Evolutionary conservation across 306 rosid genomes (phyloP).

Genomic region (Biancaea sappan): DNA sequence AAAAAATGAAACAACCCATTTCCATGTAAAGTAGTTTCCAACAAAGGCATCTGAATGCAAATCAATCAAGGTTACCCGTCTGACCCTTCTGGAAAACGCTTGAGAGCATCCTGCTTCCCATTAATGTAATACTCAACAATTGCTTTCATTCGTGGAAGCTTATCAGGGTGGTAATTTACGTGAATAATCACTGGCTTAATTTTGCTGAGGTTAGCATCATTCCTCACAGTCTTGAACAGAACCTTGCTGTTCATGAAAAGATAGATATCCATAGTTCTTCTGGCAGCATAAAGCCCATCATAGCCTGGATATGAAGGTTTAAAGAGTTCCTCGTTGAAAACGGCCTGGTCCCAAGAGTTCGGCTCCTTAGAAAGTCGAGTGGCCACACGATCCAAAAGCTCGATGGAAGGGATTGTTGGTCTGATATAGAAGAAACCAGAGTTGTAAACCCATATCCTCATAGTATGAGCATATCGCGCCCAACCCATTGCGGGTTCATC

Average conservation of each 20-base stretch:
- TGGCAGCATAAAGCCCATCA: constrained; percentile 11
- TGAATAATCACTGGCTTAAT: constrained; percentile 8
- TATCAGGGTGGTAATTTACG: constrained; percentile 4
- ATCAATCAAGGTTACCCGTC: neutral
- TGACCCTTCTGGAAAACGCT: neutral
- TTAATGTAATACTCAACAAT: neutral
- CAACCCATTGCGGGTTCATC: constrained; percentile 13
- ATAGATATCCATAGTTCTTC: constrained; percentile 3
- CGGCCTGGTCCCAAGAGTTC: constrained; percentile 19
- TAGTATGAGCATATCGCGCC: neutral
- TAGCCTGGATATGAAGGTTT: constrained; percentile 1
- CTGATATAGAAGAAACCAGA: constrained; percentile 12
- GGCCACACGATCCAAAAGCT: constrained; percentile 17
- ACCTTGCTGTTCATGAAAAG: constrained; percentile 11
- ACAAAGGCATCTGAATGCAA: neutral
- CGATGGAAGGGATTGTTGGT: constrained; percentile 15
- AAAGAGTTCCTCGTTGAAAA: constrained; percentile 9
- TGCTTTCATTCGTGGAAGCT: constrained; percentile 5
- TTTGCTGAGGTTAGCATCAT: neutral
- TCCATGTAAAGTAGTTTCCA: neutral
- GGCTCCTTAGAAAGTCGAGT: neutral
- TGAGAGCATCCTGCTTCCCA: constrained; percentile 2
- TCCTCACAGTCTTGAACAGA: constrained; percentile 15
- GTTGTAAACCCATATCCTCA: neutral
- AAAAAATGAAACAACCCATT: too few relatives aligned